phyloP scores from a whole-genome alignment of 1,284 basidiomycete species.

The Ganoderma multipileum region DNA sequence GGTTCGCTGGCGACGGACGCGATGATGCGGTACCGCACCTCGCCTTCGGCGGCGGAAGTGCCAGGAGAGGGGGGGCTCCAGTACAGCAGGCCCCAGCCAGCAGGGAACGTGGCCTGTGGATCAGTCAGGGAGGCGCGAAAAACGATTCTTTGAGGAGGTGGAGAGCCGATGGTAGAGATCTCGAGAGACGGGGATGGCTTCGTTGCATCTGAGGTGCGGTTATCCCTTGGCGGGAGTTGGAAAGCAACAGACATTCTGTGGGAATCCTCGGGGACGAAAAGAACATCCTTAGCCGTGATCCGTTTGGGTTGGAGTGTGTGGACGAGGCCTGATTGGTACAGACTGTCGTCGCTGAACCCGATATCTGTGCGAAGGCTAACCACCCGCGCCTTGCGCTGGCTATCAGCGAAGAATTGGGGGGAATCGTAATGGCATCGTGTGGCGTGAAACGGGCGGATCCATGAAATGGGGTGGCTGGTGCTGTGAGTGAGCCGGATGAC shows the following conservation, averaged over 20 bases:
- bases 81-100: not conserved
- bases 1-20: not conserved
- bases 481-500: not conserved
- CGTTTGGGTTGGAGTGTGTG: not conserved
- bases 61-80: not conserved
- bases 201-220: not conserved
- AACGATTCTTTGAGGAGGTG: not conserved
- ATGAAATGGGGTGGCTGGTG: not conserved
- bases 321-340: slow-evolving; percentile 1
- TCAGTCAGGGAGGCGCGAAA: not conserved
- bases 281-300: not conserved
- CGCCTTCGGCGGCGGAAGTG: not conserved
- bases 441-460: not conserved
- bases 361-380: not conserved
- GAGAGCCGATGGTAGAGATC: not conserved
- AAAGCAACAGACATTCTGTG: not conserved
- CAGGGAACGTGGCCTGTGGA: not conserved
- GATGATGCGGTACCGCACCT: slow-evolving; percentile 2
- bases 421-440: not conserved
- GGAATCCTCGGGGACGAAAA: not conserved
- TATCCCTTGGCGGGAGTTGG: not conserved
- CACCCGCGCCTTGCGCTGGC: not conserved
- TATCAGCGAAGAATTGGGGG: not conserved
- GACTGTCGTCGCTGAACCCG: not conserved
- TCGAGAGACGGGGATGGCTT: not conserved